Percentiles rank a stretch among this genome's conserved stretches.
phyloP scores from a whole-genome alignment of 331 rosid genomes.

The Telfairia occidentalis region DNA sequence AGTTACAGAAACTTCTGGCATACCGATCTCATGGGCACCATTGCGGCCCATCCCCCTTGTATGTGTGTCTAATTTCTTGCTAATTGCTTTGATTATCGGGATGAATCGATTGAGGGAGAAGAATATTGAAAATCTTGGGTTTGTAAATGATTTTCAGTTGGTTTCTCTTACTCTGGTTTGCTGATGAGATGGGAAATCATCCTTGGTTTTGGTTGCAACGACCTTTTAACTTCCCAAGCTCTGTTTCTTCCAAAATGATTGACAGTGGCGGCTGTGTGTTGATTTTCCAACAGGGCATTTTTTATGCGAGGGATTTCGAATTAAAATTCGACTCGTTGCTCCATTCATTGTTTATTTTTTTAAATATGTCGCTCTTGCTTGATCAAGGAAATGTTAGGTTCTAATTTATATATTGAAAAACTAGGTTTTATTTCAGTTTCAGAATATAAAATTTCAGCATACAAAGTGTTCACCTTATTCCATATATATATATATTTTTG shows the following conservation, averaged over 20 bases:
- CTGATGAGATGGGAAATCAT: background rate
- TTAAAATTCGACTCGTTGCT: too few species aligned
- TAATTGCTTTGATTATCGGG: background rate
- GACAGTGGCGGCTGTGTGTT: background rate
- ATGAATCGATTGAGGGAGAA: background rate
- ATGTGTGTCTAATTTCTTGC: constrained; percentile 4
- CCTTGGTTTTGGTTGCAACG: background rate
- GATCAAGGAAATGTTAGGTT: background rate
- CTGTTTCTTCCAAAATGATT: background rate
- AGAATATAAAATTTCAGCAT: background rate
- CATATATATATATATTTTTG: background rate
- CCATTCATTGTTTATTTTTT: background rate
- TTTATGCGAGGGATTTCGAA: too few species aligned
- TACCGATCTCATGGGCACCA: constrained; percentile 48
- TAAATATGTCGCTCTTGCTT: background rate
- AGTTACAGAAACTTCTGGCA: constrained; percentile 77
- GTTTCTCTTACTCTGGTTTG: background rate
- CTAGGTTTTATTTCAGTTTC: background rate
- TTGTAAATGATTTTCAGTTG: background rate
- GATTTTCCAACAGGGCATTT: background rate
- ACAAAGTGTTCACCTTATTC: background rate
- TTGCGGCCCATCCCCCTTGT: constrained; percentile 61
- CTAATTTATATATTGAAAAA: background rate
- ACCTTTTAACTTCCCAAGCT: background rate
- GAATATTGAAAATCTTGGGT: background rate